These are phyloP conservation scores for Cinnamomum chago DNA, from an alignment of 164 flowering plant genomes.

Conservation along the genomic window DNA sequence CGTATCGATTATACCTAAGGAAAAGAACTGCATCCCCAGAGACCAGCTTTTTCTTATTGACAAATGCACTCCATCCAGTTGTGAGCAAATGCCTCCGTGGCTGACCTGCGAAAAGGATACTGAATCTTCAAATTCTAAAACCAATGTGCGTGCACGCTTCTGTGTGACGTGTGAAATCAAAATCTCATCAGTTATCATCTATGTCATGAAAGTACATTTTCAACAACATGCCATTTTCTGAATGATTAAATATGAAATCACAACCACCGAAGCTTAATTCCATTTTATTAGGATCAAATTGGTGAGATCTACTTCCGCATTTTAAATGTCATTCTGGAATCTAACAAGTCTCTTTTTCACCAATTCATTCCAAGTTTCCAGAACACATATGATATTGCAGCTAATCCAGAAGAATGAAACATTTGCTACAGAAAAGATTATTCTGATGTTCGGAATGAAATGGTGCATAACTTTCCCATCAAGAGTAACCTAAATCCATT, in stretches of 20 bases:
- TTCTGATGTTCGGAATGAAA: not conserved
- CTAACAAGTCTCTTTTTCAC: not conserved
- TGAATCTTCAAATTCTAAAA: not conserved
- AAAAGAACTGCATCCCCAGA: slow-evolving; percentile 98
- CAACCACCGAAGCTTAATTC: too few species aligned
- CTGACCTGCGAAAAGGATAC: slow-evolving; percentile 56
- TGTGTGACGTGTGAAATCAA: too few species aligned
- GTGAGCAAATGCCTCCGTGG: slow-evolving; percentile 98
- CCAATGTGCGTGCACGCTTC: not conserved
- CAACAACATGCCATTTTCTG: too few species aligned
- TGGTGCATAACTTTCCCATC: not conserved
- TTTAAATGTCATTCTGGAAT: not conserved
- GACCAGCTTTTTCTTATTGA: slow-evolving; percentile 87
- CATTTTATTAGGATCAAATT: too few species aligned
- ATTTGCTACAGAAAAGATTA: not conserved
- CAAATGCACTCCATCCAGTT: slow-evolving; percentile 99
- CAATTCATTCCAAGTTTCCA: not conserved
- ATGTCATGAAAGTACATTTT: too few species aligned
- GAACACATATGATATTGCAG: not conserved
- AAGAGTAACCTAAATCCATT: not conserved
- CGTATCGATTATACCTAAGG: slow-evolving; percentile 51
- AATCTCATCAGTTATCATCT: too few species aligned
- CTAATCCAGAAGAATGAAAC: not conserved
- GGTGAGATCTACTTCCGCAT: too few species aligned
- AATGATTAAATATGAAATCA: too few species aligned